A percentile compares a stretch with the other conserved stretches of the same genome.
Conservation (phyloP, 805 yeast species). For the Zygotorulaspora sp. region DNA sequence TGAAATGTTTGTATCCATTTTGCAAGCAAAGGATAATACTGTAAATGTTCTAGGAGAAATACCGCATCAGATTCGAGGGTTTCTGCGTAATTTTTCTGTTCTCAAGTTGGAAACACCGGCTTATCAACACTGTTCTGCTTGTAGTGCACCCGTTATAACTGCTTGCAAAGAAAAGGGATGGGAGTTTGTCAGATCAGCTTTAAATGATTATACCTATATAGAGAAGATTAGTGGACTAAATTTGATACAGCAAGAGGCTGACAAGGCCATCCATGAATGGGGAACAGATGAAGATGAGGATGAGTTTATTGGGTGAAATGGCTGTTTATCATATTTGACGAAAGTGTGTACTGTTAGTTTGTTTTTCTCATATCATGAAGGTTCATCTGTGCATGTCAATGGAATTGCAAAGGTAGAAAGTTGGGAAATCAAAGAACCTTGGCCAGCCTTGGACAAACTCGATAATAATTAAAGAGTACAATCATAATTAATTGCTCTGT, state of each 20-base stretch:
- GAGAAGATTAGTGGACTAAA: slow-evolving; percentile 78
- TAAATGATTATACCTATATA: slow-evolving; percentile 60
- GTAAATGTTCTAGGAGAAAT: slow-evolving; percentile 53
- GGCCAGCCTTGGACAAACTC: too few relatives aligned
- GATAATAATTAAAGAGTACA: too few relatives aligned
- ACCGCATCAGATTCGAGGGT: slow-evolving; percentile 93
- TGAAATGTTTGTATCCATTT: slow-evolving; percentile 67
- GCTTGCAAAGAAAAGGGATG: slow-evolving; percentile 57
- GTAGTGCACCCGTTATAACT: slow-evolving; percentile 58
- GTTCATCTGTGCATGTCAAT: neutral
- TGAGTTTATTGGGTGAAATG: slow-evolving; percentile 4
- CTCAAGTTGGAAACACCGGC: slow-evolving; percentile 65
- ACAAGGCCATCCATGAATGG: slow-evolving; percentile 26
- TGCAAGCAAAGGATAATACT: slow-evolving; percentile 51
- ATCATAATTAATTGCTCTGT: too few relatives aligned
- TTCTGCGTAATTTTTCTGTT: slow-evolving; percentile 59
- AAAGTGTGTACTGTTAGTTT: neutral
- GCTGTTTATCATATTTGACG: too few relatives aligned
- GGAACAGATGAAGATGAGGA: slow-evolving; percentile 28
- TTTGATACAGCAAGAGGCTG: slow-evolving; percentile 59
- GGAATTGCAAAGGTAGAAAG: too few relatives aligned
- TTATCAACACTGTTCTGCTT: slow-evolving; percentile 80
- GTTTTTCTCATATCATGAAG: neutral
- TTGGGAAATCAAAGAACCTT: too few relatives aligned
- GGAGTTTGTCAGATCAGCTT: slow-evolving; percentile 72